Evolutionary conservation across 805 yeast genomes (phyloP).

Genomic region (Wickerhamiella nectarea): DNA sequence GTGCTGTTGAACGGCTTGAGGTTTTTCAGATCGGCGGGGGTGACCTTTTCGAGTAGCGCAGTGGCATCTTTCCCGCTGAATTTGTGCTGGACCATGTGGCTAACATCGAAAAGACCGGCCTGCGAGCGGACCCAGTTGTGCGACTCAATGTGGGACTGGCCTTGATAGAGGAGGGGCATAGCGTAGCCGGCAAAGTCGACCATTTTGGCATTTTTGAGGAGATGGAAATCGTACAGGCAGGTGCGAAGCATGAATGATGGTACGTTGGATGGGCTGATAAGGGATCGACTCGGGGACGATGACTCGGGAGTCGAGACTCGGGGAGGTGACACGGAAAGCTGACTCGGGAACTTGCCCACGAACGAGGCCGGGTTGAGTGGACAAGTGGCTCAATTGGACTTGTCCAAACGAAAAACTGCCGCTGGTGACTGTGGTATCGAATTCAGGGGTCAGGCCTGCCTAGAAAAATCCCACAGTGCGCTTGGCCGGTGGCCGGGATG

Average conservation of each 20-base stretch:
- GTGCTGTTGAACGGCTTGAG: constrained; percentile 51
- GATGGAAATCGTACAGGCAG: constrained; percentile 70
- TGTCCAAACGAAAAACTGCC: too few relatives aligned
- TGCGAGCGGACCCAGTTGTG: constrained; percentile 85
- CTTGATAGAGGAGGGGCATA: constrained; percentile 83
- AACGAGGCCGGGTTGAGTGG: background rate
- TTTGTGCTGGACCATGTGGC: constrained; percentile 92
- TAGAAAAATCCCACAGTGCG: too few relatives aligned
- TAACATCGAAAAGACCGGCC: constrained; percentile 89
- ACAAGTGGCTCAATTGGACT: too few relatives aligned
- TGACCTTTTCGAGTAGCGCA: constrained; percentile 56
- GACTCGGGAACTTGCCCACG: too few relatives aligned
- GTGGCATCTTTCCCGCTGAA: constrained; percentile 56
- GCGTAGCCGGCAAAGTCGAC: constrained; percentile 94
- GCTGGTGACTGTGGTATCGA: too few relatives aligned
- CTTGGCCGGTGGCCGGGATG: too few relatives aligned
- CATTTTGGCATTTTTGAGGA: constrained; percentile 70
- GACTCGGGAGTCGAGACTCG: background rate
- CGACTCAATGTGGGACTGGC: constrained; percentile 80
- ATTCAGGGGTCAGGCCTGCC: too few relatives aligned
- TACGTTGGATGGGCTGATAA: background rate
- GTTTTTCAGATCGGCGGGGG: constrained; percentile 71
- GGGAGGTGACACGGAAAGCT: too few relatives aligned
- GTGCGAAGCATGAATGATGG: constrained; percentile 32
- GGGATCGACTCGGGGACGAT: background rate